Base-by-base conservation (phyloP, 768 basidiomycete species). In the Leccinum ochraceum region DNA sequence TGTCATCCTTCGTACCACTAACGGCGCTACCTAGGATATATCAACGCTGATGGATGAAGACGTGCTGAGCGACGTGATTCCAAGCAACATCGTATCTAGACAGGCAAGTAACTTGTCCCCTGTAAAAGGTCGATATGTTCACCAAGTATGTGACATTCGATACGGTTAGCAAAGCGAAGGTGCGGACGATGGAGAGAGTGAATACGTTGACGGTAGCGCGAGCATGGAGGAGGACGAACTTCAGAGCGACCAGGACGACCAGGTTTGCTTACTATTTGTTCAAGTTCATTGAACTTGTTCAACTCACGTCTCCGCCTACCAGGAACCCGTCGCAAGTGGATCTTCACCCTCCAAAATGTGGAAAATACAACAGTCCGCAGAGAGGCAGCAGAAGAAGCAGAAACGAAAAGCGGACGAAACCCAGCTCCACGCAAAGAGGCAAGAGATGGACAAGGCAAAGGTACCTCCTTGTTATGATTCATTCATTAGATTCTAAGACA, bases 391-490 rank as follows among this genome's bases (percentile, higher is more conserved):
- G 61, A 79, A 81, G 75, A 80, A 80, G 53, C 79, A 77, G 69
- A 81, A 81, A 53, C 80, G 89, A 54, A 91, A 86, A 70, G 87
- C 77, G 0, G 88, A 86, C 4, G 91, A 92, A 66, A 84, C 83
- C 3, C 81, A 89, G 64, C 76, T 94, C 30, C 81, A 86, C 28
- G 81, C 74, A 51, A 90, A 88, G 79, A 79, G 91, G 63, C 84
- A 89, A 67, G 89, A 87, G 69, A 91, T 95, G 88, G 90, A 93
- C 78, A 93, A 92, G 72, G 89, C 87, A 26, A 95, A 94, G 80
- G 92, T 88, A 64, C 17, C 74, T 34, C n/a, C 57, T 22, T n/a
- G 2, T 32, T 39, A 17, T 17, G 10, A 36, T 42, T 44, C 34
- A 39, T 32, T 16, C 36, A 9, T 56, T 13, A 16, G n/a, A 34